Conservation (phyloP, 441 rosid species). For the Pelargonium myrrhifolium region DNA sequence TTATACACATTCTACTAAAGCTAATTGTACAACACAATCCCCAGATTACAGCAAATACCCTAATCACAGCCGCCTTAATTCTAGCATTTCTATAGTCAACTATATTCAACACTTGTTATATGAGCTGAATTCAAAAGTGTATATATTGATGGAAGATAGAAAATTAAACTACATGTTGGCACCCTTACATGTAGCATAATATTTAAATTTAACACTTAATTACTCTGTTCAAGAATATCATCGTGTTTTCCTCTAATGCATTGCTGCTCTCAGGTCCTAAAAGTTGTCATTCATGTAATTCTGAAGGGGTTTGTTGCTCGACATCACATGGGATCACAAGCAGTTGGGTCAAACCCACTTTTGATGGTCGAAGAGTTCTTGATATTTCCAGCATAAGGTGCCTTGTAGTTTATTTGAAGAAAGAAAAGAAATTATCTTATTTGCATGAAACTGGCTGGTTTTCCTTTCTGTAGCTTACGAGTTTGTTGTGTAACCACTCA, state of each 20-base stretch:
- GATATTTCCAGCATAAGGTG: constrained; percentile 47
- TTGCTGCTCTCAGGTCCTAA: constrained; percentile 44
- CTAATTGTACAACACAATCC: too few relatives aligned
- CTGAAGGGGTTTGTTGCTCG: constrained; percentile 50
- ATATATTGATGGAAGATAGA: too few relatives aligned
- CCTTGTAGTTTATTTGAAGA: background rate
- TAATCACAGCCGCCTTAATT: too few relatives aligned
- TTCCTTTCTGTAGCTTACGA: background rate
- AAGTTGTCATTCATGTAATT: constrained; percentile 41
- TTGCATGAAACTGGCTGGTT: background rate
- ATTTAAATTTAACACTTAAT: background rate
- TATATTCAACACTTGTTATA: too few relatives aligned
- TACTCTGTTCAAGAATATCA: background rate
- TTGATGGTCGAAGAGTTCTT: constrained; percentile 40
- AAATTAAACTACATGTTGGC: too few relatives aligned
- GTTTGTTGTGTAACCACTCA: background rate
- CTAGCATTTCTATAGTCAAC: too few relatives aligned
- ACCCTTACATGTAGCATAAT: too few relatives aligned
- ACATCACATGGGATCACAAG: constrained; percentile 38
- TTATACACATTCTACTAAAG: too few relatives aligned
- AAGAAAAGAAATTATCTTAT: constrained; percentile 9
- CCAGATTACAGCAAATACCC: too few relatives aligned
- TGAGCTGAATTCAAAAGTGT: background rate
- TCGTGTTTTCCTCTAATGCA: constrained; percentile 6
- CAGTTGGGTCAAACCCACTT: constrained; percentile 36